Percentiles rank a stretch among this genome's conserved stretches.
These are phyloP conservation scores for Penicillium bovifimosum DNA, from an alignment of 495 filamentous ascomycete genomes.

Conservation along the genomic window DNA sequence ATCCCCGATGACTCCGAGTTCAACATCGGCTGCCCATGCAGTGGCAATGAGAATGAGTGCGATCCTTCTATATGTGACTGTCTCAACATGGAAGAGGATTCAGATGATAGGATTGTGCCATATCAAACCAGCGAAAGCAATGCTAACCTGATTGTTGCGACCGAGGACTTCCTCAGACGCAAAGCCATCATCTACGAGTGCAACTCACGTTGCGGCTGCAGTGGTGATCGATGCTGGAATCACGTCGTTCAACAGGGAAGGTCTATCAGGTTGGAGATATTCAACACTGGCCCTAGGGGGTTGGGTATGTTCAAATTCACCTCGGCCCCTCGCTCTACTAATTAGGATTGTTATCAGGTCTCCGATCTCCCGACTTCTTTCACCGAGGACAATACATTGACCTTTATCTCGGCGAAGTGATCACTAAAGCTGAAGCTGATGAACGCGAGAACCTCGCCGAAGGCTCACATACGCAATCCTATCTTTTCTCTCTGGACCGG, in stretches of 20 bases:
- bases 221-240: constrained; percentile 59
- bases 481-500: constrained; percentile 84
- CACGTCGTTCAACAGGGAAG: constrained; percentile 76
- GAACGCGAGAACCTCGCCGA: constrained; percentile 51
- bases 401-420: constrained; percentile 81
- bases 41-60: constrained; percentile 19
- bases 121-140: constrained; percentile 20
- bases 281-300: too few relatives aligned
- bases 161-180: constrained; percentile 25
- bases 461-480: constrained; percentile 44
- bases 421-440: too few relatives aligned
- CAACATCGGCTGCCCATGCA: constrained; percentile 39
- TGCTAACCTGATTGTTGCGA: constrained; percentile 16
- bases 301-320: constrained; percentile 32
- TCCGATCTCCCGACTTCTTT: constrained; percentile 63
- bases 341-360: constrained; percentile 38
- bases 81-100: constrained; percentile 33
- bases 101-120: constrained; percentile 31
- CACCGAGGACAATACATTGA: constrained; percentile 81
- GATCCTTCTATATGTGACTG: constrained; percentile 35
- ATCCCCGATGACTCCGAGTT: constrained; percentile 37
- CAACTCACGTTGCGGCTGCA: constrained; percentile 64
- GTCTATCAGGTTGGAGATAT: constrained; percentile 71
- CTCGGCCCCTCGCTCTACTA: constrained; percentile 2
- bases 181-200: constrained; percentile 73